phyloP scores from a whole-genome alignment of 257 asterid species.

The Solanum tacnaense region DNA sequence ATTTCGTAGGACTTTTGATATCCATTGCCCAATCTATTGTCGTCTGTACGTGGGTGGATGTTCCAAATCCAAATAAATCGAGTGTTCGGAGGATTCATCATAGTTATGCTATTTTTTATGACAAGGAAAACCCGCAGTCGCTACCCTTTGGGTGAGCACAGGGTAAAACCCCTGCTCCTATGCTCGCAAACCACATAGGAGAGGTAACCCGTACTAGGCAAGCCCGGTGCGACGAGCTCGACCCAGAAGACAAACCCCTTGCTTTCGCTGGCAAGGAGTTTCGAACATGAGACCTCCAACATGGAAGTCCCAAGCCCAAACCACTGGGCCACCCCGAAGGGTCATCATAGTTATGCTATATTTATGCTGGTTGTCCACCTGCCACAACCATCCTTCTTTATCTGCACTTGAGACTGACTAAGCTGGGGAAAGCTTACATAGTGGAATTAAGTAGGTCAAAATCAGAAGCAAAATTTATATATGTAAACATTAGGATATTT shows the following conservation, averaged over 20 bases:
- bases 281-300: no score
- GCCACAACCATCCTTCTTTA: neutral
- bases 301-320: no score
- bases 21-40: neutral
- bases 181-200: no score
- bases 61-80: neutral
- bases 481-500: neutral
- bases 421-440: neutral
- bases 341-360: neutral
- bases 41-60: neutral
- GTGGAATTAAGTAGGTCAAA: neutral
- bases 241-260: no score
- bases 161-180: no score
- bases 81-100: neutral
- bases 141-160: no score
- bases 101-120: neutral
- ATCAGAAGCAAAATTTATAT: neutral
- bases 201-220: no score
- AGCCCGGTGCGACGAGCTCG: no score
- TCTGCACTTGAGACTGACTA: neutral
- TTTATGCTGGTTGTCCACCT: neutral
- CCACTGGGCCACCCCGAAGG: no score
- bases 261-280: no score
- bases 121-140: no score
- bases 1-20: neutral